A percentile compares a stretch with the other conserved stretches of the same genome.
Evolutionary conservation across 2,329 filamentous ascomycete species (phyloP).

Genomic region (Cercospora sp.): DNA sequence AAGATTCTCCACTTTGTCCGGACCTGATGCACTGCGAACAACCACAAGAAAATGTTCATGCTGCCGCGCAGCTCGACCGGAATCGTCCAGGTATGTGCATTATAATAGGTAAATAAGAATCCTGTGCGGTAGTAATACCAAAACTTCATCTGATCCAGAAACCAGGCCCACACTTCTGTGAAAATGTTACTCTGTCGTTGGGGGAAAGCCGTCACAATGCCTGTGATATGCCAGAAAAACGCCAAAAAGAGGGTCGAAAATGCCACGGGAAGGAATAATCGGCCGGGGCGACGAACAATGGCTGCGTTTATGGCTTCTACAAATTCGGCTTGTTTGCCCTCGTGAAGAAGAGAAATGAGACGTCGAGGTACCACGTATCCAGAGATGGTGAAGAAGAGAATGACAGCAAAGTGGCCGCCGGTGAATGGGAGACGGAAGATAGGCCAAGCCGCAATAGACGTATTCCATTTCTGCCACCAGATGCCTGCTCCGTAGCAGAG

Average conservation of each 20-base stretch:
- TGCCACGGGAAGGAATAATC: slow-evolving; percentile 54
- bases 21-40: slow-evolving; percentile 52
- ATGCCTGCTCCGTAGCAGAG: slow-evolving; percentile 30
- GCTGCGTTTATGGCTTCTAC: slow-evolving; percentile 49
- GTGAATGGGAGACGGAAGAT: slow-evolving; percentile 60
- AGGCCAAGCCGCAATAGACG: slow-evolving; percentile 52
- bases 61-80: slow-evolving; percentile 65
- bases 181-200: slow-evolving; percentile 43
- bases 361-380: slow-evolving; percentile 52
- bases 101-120: slow-evolving; percentile 33
- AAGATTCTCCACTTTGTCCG: slow-evolving; percentile 23
- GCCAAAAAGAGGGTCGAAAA: slow-evolving; percentile 56
- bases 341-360: slow-evolving; percentile 38
- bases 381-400: slow-evolving; percentile 54
- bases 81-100: slow-evolving; percentile 56
- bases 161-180: slow-evolving; percentile 53
- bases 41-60: slow-evolving; percentile 59
- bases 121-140: slow-evolving; percentile 61
- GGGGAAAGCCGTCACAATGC: slow-evolving; percentile 44
- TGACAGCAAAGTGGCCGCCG: slow-evolving; percentile 61
- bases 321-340: slow-evolving; percentile 40
- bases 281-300: slow-evolving; percentile 51
- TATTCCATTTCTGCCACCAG: slow-evolving; percentile 44
- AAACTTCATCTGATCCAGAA: slow-evolving; percentile 64
- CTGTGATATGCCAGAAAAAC: slow-evolving; percentile 55